phyloP scores from a whole-genome alignment of 2,329 filamentous ascomycete species.

The Aspergillus calidoustus region DNA sequence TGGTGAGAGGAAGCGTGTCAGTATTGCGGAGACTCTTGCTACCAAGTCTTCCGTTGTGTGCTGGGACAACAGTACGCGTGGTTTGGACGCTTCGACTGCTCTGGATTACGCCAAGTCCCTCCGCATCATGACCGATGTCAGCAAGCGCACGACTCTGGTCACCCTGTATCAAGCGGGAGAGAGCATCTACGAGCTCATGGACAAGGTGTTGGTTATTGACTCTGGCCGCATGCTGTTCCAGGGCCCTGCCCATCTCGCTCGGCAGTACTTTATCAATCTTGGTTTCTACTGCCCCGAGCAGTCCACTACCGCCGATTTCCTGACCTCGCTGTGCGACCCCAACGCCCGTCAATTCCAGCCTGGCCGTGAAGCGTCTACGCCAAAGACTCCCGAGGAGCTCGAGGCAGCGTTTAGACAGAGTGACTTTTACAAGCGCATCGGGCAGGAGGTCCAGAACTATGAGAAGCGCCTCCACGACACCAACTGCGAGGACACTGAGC shows the following conservation, averaged over 20 bases:
- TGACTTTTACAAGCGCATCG: constrained; percentile 62
- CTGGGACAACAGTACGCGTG: constrained; percentile 81
- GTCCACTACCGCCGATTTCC: constrained; percentile 75
- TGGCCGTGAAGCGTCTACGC: constrained; percentile 68
- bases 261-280: constrained; percentile 68
- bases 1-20: constrained; percentile 79
- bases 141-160: constrained; percentile 70
- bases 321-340: constrained; percentile 76
- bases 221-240: constrained; percentile 71
- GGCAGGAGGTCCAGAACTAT: constrained; percentile 66
- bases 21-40: constrained; percentile 76
- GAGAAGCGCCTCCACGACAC: constrained; percentile 62
- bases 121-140: constrained; percentile 75
- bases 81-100: constrained; percentile 78
- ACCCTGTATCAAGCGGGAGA: constrained; percentile 75
- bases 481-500: constrained; percentile 63
- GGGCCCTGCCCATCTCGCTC: constrained; percentile 64
- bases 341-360: constrained; percentile 70
- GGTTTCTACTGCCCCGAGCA: constrained; percentile 65
- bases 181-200: constrained; percentile 73
- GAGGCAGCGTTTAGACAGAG: constrained; percentile 70
- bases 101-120: constrained; percentile 75
- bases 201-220: constrained; percentile 80
- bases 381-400: constrained; percentile 71
- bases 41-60: constrained; percentile 74